Base-by-base conservation (phyloP, 2,329 filamentous ascomycete species). In the Trichoderma sp. region DNA sequence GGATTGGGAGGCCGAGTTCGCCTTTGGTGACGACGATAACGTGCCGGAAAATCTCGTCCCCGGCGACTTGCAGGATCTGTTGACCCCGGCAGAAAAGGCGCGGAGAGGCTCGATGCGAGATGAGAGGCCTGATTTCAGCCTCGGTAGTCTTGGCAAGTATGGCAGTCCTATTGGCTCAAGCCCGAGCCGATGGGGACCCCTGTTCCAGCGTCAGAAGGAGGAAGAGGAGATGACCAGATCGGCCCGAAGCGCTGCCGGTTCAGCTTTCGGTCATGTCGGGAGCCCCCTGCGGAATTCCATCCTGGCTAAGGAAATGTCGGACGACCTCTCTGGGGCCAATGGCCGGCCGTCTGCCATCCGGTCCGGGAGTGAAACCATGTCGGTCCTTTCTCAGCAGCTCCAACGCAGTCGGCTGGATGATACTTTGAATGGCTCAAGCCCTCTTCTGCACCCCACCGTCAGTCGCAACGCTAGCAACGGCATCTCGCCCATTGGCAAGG, bases 21-120 rank as follows among this genome's bases (percentile, higher is more conserved):
- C 90, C 34, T 94, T 95, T 72, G 75, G 83, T 73, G 92, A 97
- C 77, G 93, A 97, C 48, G 79, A 80, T 66, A 79, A 78, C 45
- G 72, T 77, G 5, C 79, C 79, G 29, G 79, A 80, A 64, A 80
- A 80, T 57, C 92, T 95, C 74, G 84, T 98, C 10, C 95, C 94
- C 0, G 91, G 87, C 69, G 86, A 88, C 68, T 80, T 90, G 39
- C 87, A 89, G 72, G 88, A 90, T 69, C 81, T 91, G 15, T 78
- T 91, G 71, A 91, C 89, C 4, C 87, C 88, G 1, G 86, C 87
- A 15, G 89, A 91, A 74, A 90, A 90, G 76, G 89, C 87, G 12
- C 82, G 89, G 12, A 81, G 89, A 58, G 87, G 88, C 13, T 90
- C 88, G 2, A 79, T 85, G 69, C 82, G 84, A 60, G 83, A 80